Base-by-base conservation (phyloP, 2,329 filamentous ascomycete genomes). In the Juglanconis oblonga region DNA sequence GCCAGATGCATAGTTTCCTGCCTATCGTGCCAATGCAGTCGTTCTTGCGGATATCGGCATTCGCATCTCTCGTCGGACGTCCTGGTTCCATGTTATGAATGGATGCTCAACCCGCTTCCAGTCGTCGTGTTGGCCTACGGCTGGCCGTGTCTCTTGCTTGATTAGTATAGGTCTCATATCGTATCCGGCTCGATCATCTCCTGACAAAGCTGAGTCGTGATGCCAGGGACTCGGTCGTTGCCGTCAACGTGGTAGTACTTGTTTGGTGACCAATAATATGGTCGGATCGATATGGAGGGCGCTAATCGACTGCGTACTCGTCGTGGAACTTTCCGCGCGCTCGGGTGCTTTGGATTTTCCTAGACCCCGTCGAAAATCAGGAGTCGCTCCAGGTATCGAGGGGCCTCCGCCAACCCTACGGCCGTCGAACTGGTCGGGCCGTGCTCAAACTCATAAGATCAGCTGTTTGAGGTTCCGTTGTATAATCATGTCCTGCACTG, bases 401-500 rank as follows among this genome's bases (percentile, higher is more conserved):
- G 31, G 52, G 33, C 29, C 58, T 53, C 51, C 51, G 35, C 55
- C 45, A 47, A 53, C 51, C 54, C 13, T 38, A 51, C 36, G 45
- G 52, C 45, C 49, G 40, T 47, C 57, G 57, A 60, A 55, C 58
- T 63, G 45, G 35, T 58, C 58, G 57, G 54, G 55, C 61, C 58
- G 61, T 54, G 44, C 61, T 61, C 61, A 60, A 62, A 57, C 51
- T 82, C 76, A 90, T 75, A 90, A 78, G 70, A 93, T 91, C 69
- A 92, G 79, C 75, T 89, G 88, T 76, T 91, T 90, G 58, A 93
- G 81, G 72, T 92, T 92, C 72, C 88, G 88, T 75, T 92, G 89
- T 69, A 92, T 91, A 68, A 92, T 91, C 87, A 92, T 94, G 73
- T 94, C 90, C 75, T 94, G 90, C 58, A 94, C 90, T 10, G 89